Conservation (phyloP, 2,329 filamentous ascomycete genomes). For the Septoria petroselini region DNA sequence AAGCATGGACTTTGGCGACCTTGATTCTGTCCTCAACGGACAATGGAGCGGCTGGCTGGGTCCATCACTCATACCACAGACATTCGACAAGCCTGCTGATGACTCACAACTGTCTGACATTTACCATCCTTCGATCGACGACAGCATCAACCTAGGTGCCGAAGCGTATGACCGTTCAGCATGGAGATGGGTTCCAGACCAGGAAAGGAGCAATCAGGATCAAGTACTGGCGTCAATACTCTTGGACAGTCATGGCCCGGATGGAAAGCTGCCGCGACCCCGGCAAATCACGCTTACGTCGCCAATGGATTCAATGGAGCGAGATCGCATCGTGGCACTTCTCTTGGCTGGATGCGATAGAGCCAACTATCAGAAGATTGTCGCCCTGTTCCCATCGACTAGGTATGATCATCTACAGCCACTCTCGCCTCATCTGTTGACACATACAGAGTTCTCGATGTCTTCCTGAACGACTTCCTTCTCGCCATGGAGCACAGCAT, state of each 20-base stretch:
- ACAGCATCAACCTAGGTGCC: slow-evolving; percentile 25
- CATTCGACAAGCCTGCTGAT: slow-evolving; percentile 11
- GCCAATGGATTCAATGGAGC: slow-evolving; percentile 17
- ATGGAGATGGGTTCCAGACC: slow-evolving; percentile 24
- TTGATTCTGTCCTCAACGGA: slow-evolving; percentile 20
- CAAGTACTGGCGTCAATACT: slow-evolving; percentile 19
- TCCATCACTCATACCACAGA: slow-evolving; percentile 14
- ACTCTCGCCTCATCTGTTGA: too few species aligned
- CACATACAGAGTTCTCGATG: slow-evolving; percentile 18
- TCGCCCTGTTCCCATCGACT: slow-evolving; percentile 19
- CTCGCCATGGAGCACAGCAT: slow-evolving; percentile 27
- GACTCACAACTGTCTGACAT: slow-evolving; percentile 10
- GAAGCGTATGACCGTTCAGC: slow-evolving; percentile 24
- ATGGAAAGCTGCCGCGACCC: slow-evolving; percentile 11
- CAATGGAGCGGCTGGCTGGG: slow-evolving; percentile 24
- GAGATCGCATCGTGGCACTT: slow-evolving; percentile 24
- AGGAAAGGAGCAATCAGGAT: slow-evolving; percentile 21
- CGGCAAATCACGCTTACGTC: slow-evolving; percentile 14
- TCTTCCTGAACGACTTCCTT: slow-evolving; percentile 24
- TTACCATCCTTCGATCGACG: slow-evolving; percentile 22
- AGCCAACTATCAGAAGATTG: slow-evolving; percentile 24
- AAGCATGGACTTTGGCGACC: slow-evolving; percentile 25
- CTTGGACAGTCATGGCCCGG: slow-evolving; percentile 20
- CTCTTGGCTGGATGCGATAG: slow-evolving; percentile 23
- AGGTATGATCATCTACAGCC: neutral